Percentiles rank a stretch among this genome's conserved stretches.
Conservation (phyloP, 1,139 yeast genomes). For the Suhomyces panamericanus region DNA sequence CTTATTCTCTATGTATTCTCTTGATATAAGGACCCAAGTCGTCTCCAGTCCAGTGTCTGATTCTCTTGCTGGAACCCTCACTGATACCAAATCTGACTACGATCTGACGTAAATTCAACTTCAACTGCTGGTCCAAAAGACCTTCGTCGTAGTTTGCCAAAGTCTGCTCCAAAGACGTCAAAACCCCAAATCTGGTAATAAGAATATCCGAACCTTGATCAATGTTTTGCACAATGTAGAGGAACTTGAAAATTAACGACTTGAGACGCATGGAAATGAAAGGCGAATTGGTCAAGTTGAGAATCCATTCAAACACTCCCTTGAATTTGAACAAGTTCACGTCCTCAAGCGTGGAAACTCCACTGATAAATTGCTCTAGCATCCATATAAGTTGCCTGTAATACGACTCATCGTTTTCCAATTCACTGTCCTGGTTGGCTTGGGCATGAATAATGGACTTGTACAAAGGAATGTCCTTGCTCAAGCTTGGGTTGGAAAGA, state of each 20-base stretch:
- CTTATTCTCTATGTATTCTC: conserved; percentile 30
- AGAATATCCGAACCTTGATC: conserved; percentile 64
- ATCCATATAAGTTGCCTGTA: conserved; percentile 68
- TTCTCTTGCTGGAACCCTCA: conserved; percentile 51
- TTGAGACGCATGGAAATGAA: conserved; percentile 43
- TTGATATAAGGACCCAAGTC: conserved; percentile 48
- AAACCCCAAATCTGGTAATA: conserved; percentile 61
- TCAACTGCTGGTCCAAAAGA: conserved; percentile 30
- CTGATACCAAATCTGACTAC: conserved; percentile 45
- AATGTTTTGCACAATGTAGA: conserved; percentile 52
- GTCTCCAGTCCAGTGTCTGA: conserved; percentile 58
- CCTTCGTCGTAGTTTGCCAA: conserved; percentile 13
- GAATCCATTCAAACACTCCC: conserved; percentile 66
- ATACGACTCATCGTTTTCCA: conserved; percentile 50
- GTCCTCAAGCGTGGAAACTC: conserved; percentile 50
- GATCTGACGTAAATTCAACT: conserved; percentile 48
- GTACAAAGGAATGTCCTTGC: conserved; percentile 67
- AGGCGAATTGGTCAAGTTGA: conserved; percentile 56
- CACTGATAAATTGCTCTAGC: conserved; percentile 47
- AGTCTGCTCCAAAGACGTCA: conserved; percentile 51
- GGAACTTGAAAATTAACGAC: conserved; percentile 39
- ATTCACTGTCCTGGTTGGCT: conserved; percentile 30
- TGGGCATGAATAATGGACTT: conserved; percentile 41
- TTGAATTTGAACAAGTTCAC: conserved; percentile 50
- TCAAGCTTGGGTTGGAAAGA: conserved; percentile 55